Base-by-base conservation (phyloP, 768 basidiomycete genomes). In the Lactarius tabidus region DNA sequence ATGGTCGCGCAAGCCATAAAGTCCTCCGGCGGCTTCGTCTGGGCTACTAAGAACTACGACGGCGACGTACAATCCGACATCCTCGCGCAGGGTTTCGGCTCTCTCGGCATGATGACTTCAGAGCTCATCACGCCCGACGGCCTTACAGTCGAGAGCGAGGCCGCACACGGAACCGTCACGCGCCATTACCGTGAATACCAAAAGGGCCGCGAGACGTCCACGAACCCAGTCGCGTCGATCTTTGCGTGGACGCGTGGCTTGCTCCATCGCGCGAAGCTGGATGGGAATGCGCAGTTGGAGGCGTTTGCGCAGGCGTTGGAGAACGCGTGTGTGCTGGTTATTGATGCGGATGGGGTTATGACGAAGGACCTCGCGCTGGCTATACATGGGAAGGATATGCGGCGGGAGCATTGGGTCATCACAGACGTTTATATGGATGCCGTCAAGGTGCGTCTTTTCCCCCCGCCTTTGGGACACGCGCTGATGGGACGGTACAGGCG, bases 1-100 rank as follows among this genome's bases (percentile, higher is more conserved):
- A 97, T 98, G 95, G 95, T 98, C 57, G 97, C 97, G 6, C 96
- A 98, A 74, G 95, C 84, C 45, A 87, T 98, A 85, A 99, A 99
- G 79, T 95, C 93, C 17, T 85, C 88, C 0, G 97, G 97, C 55
- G 97, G 96, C 35, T 78, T 84, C 73, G 82, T 86, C 39, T 86
- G 85, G 85, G 86, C 86, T 10, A 83, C 85, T 74, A 87, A 87
- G 80, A 85, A 85, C 77, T 81, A 81, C 75, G 80, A 80, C 70
- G 76, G 76, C 26, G 76, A 77, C 67, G 87, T 89, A 57, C 88
- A 95, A 79, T 88, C 86, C 68, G 95, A 98, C 74, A 94, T 97
- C 72, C 89, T 98, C 66, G 96, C 96, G 0, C 97, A 98, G 78
- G 97, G 97, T 64, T 99, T 97, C 74, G 97, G 97, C 64, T 87